Evolutionary conservation across 345 rosid genomes (phyloP).

Genomic region (Corymbia maculata): DNA sequence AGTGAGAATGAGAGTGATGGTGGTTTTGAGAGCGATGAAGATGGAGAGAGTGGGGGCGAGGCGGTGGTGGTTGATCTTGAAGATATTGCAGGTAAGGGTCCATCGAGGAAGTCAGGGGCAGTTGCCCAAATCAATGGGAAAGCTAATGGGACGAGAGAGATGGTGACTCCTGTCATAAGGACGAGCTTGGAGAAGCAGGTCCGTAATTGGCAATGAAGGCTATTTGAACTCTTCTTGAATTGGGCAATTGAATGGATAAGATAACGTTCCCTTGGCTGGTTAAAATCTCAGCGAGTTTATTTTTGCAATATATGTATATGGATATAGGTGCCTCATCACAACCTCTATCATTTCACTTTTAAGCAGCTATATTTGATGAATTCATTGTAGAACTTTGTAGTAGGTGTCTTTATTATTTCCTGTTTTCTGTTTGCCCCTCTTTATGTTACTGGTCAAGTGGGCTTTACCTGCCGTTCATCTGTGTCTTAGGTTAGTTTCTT

Average conservation of each 20-base stretch:
- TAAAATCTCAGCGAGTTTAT: not conserved
- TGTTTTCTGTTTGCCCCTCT: not conserved
- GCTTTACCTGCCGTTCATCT: not conserved
- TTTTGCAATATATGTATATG: not conserved
- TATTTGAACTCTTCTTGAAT: not conserved
- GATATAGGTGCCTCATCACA: not conserved
- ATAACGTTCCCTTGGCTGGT: not conserved
- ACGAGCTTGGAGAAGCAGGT: conserved; percentile 96
- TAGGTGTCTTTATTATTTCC: not conserved
- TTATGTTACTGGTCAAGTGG: not conserved
- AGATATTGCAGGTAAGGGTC: conserved; percentile 93
- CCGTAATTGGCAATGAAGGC: not conserved
- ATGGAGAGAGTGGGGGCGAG: conserved; percentile 11
- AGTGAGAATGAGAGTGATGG: conserved; percentile 25
- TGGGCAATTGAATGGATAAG: not conserved
- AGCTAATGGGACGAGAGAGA: conserved; percentile 52
- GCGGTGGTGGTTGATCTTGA: conserved; percentile 69
- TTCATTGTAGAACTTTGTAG: not conserved
- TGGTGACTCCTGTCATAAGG: conserved; percentile 95
- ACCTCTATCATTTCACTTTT: not conserved
- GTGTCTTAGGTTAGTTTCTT: not conserved
- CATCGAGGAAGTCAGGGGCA: conserved; percentile 35
- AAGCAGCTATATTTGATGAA: not conserved
- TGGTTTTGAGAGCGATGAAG: conserved; percentile 7
- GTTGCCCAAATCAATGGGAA: conserved; percentile 45